These are phyloP conservation scores for Xylaria sp. DNA, from an alignment of 2,329 filamentous ascomycete genomes.

Conservation along the genomic window DNA sequence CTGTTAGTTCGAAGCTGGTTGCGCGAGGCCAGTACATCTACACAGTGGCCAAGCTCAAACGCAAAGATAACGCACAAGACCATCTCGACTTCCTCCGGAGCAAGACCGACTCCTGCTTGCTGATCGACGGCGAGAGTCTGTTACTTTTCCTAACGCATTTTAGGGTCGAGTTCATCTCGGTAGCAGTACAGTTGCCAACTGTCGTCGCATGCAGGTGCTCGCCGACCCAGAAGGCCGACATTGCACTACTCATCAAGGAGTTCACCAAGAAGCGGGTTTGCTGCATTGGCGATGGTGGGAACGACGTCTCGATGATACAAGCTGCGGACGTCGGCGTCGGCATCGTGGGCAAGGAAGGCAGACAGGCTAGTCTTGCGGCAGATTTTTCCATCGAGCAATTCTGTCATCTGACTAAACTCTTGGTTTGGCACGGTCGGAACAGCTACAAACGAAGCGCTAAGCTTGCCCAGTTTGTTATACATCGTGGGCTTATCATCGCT, in stretches of 20 bases:
- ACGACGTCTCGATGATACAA: constrained; percentile 99
- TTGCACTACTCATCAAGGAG: constrained; percentile 86
- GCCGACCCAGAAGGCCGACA: constrained; percentile 93
- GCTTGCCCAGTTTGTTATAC: constrained; percentile 96
- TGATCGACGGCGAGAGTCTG: constrained; percentile 93
- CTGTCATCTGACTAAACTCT: constrained; percentile 88
- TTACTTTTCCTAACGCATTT: constrained; percentile 82
- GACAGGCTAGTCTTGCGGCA: constrained; percentile 90
- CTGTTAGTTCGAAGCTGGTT: constrained; percentile 91
- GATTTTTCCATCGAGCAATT: constrained; percentile 98
- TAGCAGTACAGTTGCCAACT: constrained; percentile 84
- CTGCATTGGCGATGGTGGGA: constrained; percentile 97
- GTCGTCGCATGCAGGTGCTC: constrained; percentile 97
- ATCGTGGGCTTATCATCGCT: constrained; percentile 90
- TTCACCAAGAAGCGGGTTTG: constrained; percentile 94
- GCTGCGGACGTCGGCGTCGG: constrained; percentile 96
- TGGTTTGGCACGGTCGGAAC: constrained; percentile 99
- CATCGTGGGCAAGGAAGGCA: constrained; percentile 96
- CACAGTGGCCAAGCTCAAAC: constrained; percentile 82
- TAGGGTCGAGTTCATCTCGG: constrained; percentile 80
- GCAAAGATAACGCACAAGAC: constrained; percentile 83
- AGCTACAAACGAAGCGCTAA: constrained; percentile 96
- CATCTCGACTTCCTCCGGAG: constrained; percentile 85
- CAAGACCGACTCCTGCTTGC: constrained; percentile 83
- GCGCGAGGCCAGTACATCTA: constrained; percentile 94